These are phyloP conservation scores for Ogataea saltuana DNA, from an alignment of 805 yeast species.

Conservation along the genomic window DNA sequence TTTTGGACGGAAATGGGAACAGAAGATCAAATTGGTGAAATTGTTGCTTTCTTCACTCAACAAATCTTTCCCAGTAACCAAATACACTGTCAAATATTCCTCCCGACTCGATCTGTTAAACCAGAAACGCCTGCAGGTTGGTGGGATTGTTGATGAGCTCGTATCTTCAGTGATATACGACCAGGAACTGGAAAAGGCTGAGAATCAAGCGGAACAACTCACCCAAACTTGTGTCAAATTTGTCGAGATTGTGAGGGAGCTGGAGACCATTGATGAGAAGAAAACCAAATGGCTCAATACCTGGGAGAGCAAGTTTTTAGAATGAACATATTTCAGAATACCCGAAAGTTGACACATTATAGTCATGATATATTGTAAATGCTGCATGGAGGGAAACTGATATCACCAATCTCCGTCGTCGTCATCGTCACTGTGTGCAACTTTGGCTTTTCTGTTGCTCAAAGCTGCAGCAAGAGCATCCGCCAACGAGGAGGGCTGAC, in stretches of 20 bases:
- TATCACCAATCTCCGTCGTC: constrained; percentile 79
- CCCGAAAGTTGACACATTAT: background rate
- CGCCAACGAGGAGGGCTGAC: constrained; percentile 66
- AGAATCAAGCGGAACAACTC: constrained; percentile 16
- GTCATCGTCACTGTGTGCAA: constrained; percentile 78
- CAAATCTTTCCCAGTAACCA: constrained; percentile 52
- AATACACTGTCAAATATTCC: constrained; percentile 36
- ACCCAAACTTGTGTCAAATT: constrained; percentile 29
- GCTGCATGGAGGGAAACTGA: too few relatives aligned
- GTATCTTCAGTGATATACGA: constrained; percentile 56
- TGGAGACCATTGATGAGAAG: constrained; percentile 51
- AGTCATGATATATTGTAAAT: too few relatives aligned
- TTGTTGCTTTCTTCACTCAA: constrained; percentile 57
- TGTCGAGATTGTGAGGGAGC: constrained; percentile 41
- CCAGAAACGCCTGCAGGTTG: constrained; percentile 42
- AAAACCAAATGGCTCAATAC: constrained; percentile 60
- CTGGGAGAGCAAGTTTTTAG: constrained; percentile 49
- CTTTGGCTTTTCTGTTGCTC: constrained; percentile 77
- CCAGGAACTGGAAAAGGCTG: constrained; percentile 40
- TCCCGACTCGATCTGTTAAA: constrained; percentile 49
- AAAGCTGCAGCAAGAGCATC: constrained; percentile 89
- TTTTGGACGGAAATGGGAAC: constrained; percentile 50
- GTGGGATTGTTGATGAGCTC: constrained; percentile 54
- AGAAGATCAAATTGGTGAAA: constrained; percentile 56
- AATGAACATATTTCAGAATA: constrained; percentile 11